Base-by-base conservation (phyloP, 495 filamentous ascomycete species). In the Xylaria venustula region DNA sequence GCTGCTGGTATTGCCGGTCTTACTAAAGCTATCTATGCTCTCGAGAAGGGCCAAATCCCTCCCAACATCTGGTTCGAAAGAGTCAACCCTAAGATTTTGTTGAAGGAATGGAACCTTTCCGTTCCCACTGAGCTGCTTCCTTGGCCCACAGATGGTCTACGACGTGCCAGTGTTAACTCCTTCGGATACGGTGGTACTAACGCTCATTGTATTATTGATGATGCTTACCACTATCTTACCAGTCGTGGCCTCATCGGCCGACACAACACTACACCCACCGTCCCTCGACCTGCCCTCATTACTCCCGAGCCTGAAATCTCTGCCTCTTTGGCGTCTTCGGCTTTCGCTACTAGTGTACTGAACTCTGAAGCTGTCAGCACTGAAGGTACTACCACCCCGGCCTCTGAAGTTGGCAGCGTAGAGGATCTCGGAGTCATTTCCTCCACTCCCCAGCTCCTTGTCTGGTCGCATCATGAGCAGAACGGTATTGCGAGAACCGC, bases 1-100 rank as follows among this genome's bases (percentile, higher is more conserved):
- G 69, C 80, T 0, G 74, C 75, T 54, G 83, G 83, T 7, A 69
- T 86, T 50, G 73, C 79, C 2, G 78, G 76, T 12, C 62, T 86
- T 0, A 80, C 84, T 34, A 86, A 86, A 57, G 73, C 76, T 0
- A 67, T 78, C 9, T 66, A 81, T 57, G 75, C 76, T 56, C 61
- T 86, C 6, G 79, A 86, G 57, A 77, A 73, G 28, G 78, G 75
- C 26, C 64, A 69, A 47, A 73, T 80, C 40, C 67, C 69, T 9
- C 69, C 73, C 4, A 74, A 75, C 53, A 66, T 81, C 15, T 72
- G 74, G 23, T 77, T 84, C 41, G 70, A 79, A 7, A 73, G 71
- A 7, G 67, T 77, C 7, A 87, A 83, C 36, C 75, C 80, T 7
- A 67, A 67, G 11, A 74, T 75, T 9, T 58, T 72, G 8, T 41